A percentile compares a stretch with the other conserved stretches of the same genome.
phyloP scores from a whole-genome alignment of 352 stramenopile genomes.

The Achlya hypogyna region DNA sequence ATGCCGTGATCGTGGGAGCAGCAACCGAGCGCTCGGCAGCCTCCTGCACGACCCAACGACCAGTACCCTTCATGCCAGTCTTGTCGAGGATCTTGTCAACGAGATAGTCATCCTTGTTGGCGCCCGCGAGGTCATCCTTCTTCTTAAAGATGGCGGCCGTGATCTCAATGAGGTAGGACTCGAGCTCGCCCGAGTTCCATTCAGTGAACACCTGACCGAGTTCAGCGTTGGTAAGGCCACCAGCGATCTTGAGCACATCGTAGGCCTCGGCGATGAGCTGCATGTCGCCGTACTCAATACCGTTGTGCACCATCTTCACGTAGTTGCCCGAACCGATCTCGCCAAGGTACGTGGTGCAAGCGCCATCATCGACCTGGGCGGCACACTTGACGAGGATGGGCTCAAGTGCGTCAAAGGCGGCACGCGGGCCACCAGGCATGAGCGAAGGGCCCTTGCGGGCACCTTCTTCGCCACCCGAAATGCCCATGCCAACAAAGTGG shows the following conservation, averaged over 20 bases:
- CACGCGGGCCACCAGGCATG: constrained; percentile 95
- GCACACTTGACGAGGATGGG: constrained; percentile 96
- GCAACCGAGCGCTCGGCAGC: constrained; percentile 93
- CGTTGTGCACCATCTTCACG: constrained; percentile 99
- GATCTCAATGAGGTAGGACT: constrained; percentile 99
- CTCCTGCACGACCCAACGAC: constrained; percentile 94
- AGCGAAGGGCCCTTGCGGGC: constrained; percentile 96
- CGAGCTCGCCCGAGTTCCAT: constrained; percentile 96
- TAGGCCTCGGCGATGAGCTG: constrained; percentile 99
- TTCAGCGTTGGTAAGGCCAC: constrained; percentile 86
- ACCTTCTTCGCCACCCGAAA: constrained; percentile 97
- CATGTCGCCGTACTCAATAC: constrained; percentile 99
- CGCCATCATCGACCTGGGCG: constrained; percentile 89
- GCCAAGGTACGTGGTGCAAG: constrained; percentile 96
- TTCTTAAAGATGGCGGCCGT: constrained; percentile 95
- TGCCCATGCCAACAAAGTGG: constrained; percentile 97
- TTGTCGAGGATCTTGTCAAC: constrained; percentile 98
- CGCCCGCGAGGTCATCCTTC: constrained; percentile 90
- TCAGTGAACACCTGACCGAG: constrained; percentile 90
- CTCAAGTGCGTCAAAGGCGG: constrained; percentile 94
- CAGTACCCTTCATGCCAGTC: constrained; percentile 99
- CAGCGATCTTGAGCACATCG: constrained; percentile 93
- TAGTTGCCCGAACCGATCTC: constrained; percentile 97
- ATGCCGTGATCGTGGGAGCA: constrained; percentile 95
- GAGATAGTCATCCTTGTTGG: constrained; percentile 61